These are phyloP conservation scores for Sugiyamaella novakii DNA, from an alignment of 1,139 yeast genomes.

Conservation along the genomic window DNA sequence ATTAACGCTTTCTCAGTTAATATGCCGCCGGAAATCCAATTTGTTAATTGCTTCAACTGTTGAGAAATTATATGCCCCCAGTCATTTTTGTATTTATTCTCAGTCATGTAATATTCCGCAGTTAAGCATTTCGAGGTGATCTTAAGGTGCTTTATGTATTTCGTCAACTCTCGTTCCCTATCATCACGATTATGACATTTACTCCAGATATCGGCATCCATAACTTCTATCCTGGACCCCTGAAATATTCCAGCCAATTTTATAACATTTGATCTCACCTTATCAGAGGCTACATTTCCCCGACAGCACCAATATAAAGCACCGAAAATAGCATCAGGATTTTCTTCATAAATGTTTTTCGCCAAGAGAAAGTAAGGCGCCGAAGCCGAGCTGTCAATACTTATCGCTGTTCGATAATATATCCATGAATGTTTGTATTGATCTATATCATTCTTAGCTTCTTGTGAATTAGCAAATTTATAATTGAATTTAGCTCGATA, in stretches of 20 bases:
- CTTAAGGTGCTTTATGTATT: too few relatives aligned
- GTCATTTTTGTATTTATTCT: too few relatives aligned
- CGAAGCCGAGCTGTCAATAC: conserved; percentile 16
- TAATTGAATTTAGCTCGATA: conserved; percentile 28
- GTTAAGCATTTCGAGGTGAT: too few relatives aligned
- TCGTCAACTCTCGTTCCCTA: not conserved
- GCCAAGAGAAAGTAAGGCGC: conserved; percentile 23
- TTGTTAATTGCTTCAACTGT: not conserved
- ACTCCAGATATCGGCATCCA: not conserved
- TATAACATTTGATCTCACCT: not conserved
- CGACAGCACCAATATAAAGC: conserved; percentile 3
- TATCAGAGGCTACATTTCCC: not conserved
- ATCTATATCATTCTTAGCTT: conserved; percentile 13
- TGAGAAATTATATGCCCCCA: too few relatives aligned
- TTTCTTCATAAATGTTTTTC: not conserved
- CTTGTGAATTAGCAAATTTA: too few relatives aligned
- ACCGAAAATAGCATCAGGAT: not conserved
- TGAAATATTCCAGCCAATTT: too few relatives aligned
- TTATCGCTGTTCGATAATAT: conserved; percentile 30
- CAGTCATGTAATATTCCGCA: too few relatives aligned
- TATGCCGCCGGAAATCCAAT: not conserved
- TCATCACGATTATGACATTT: not conserved
- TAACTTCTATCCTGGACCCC: not conserved
- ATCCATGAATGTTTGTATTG: conserved; percentile 26
- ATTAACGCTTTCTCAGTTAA: conserved; percentile 1